These are phyloP conservation scores for Ceratocystis eucalypticola DNA, from an alignment of 2,329 filamentous ascomycete genomes.

Conservation along the genomic window DNA sequence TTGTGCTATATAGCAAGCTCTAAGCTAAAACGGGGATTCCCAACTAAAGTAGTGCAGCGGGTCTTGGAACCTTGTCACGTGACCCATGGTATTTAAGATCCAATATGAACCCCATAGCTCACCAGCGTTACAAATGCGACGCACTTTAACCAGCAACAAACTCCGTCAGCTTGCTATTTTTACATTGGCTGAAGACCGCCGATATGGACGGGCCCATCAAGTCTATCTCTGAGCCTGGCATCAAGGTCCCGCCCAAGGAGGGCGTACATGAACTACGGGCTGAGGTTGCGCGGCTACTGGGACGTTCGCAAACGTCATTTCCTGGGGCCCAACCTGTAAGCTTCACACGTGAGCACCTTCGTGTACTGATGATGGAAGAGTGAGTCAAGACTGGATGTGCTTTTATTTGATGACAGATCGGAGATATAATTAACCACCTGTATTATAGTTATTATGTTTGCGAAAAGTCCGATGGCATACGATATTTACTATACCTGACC, in stretches of 20 bases:
- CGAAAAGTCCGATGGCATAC: constrained; percentile 94
- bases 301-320: constrained; percentile 54
- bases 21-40: too few relatives aligned
- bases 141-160: too few relatives aligned
- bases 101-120: too few relatives aligned
- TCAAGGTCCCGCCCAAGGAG: constrained; percentile 41
- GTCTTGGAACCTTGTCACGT: too few relatives aligned
- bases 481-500: constrained; percentile 87
- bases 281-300: constrained; percentile 65
- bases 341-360: constrained; percentile 67
- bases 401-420: background rate
- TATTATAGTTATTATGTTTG: constrained; percentile 72
- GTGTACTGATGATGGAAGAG: constrained; percentile 71
- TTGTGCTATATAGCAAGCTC: too few relatives aligned
- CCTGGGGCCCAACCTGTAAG: constrained; percentile 91
- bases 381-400: constrained; percentile 27
- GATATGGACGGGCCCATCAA: constrained; percentile 29
- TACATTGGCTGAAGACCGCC: background rate
- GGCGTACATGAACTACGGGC: constrained; percentile 49
- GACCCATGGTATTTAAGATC: too few relatives aligned
- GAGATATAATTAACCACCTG: constrained; percentile 15
- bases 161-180: background rate
- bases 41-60: too few relatives aligned
- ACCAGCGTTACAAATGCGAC: too few relatives aligned
- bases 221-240: constrained; percentile 46